Evolutionary conservation across 805 yeast genomes (phyloP).

Genomic region (Metschnikowia chrysomelidarum): DNA sequence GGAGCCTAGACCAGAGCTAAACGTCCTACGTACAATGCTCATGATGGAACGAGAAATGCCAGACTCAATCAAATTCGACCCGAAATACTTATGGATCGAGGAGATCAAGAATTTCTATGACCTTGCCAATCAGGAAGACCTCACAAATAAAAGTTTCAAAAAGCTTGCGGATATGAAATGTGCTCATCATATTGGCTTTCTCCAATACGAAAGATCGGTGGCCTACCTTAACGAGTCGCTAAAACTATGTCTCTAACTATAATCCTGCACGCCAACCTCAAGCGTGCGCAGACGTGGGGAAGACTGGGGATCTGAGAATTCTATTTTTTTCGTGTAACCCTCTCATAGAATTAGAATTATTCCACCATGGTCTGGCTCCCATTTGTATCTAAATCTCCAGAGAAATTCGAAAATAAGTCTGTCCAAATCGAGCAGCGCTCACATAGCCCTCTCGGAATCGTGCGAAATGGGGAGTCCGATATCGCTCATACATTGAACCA

Average conservation of each 20-base stretch:
- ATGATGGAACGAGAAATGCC: constrained; percentile 17
- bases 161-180: constrained; percentile 2
- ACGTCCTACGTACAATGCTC: constrained; percentile 14
- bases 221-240: constrained; percentile 16
- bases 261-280: too few species aligned
- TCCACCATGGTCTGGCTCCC: constrained; percentile 18
- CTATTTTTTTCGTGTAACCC: too few species aligned
- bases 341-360: not conserved
- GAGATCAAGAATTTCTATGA: constrained; percentile 8
- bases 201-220: constrained; percentile 15
- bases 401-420: constrained; percentile 1
- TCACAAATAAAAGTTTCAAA: constrained; percentile 6
- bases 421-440: constrained; percentile 17
- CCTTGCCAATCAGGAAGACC: not conserved
- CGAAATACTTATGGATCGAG: constrained; percentile 16
- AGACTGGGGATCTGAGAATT: too few species aligned
- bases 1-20: constrained; percentile 9
- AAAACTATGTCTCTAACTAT: constrained; percentile 13
- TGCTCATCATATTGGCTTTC: constrained; percentile 13
- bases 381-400: constrained; percentile 10
- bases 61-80: constrained; percentile 9
- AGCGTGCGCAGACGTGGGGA: too few species aligned
- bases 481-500: constrained; percentile 20
- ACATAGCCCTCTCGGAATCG: constrained; percentile 15
- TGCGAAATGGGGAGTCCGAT: constrained; percentile 16